A percentile compares a stretch with the other conserved stretches of the same genome.
Conservation (phyloP, 1,284 basidiomycete species). For the Volvariella volvacea region DNA sequence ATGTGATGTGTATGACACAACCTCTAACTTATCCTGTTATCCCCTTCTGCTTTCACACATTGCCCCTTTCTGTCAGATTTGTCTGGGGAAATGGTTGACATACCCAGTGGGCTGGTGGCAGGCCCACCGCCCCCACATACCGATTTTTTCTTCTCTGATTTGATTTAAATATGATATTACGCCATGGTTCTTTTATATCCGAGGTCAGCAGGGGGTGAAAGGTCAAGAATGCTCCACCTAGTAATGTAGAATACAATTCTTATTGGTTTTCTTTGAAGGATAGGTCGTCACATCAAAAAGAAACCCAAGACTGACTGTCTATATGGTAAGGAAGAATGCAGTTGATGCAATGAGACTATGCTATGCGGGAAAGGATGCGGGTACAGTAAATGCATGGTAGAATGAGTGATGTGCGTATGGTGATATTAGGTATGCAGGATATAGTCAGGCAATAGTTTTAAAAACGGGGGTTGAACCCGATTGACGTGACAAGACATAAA, state of each 20-base stretch:
- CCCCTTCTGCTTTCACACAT: conserved; percentile 4
- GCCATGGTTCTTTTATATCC: conserved; percentile 1
- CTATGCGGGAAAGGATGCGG: conserved; percentile 4
- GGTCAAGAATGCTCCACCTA: background rate
- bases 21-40: background rate
- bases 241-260: conserved; percentile 8
- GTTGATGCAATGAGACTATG: conserved; percentile 11
- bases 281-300: background rate
- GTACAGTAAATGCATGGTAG: background rate
- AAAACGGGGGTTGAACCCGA: conserved; percentile 1
- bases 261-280: background rate
- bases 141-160: conserved; percentile 85
- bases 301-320: background rate
- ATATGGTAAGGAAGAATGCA: conserved; percentile 22
- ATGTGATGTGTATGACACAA: background rate
- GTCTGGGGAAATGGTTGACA: conserved; percentile 88
- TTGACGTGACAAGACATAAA: background rate
- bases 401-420: background rate
- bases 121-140: conserved; percentile 72
- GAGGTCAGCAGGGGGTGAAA: conserved; percentile 12
- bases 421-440: background rate
- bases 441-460: background rate
- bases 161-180: conserved; percentile 20
- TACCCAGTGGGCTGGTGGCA: conserved; percentile 68
- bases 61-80: conserved; percentile 49